These are phyloP conservation scores for Pythium biforme DNA, from an alignment of 352 stramenopile genomes.

Conservation along the genomic window DNA sequence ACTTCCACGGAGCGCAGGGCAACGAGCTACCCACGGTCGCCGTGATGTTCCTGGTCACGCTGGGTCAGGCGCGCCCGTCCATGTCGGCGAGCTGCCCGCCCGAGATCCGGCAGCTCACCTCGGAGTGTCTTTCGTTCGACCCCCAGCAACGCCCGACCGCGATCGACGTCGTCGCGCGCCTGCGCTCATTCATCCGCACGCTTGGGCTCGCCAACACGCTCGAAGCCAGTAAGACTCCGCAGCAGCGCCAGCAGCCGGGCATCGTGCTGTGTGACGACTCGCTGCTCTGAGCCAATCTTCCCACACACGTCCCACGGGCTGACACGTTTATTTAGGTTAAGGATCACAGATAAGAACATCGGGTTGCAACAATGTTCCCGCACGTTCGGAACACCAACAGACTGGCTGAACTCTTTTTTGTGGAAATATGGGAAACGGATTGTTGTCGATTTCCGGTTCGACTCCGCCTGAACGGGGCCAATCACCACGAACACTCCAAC, in stretches of 20 bases:
- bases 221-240: slow-evolving; percentile 7
- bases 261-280: slow-evolving; percentile 14
- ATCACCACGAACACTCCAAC: no score
- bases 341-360: slow-evolving; percentile 4
- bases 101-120: slow-evolving; percentile 18
- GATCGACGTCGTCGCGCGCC: slow-evolving; percentile 18
- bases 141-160: slow-evolving; percentile 14
- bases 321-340: slow-evolving; percentile 7
- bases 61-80: slow-evolving; percentile 15
- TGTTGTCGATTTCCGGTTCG: no score
- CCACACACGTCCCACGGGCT: background rate
- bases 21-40: slow-evolving; percentile 14
- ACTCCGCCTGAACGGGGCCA: no score
- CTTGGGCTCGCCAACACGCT: slow-evolving; percentile 12
- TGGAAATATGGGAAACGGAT: background rate
- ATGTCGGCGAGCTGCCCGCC: slow-evolving; percentile 15
- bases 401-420: no score
- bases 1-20: slow-evolving; percentile 17
- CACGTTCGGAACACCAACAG: no score
- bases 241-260: slow-evolving; percentile 6
- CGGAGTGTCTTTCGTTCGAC: slow-evolving; percentile 19
- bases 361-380: slow-evolving; percentile 4
- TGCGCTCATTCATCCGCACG: slow-evolving; percentile 19
- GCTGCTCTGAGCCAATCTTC: background rate
- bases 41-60: slow-evolving; percentile 14